phyloP scores from a whole-genome alignment of 805 yeast genomes.

The Blastobotrys parvus region DNA sequence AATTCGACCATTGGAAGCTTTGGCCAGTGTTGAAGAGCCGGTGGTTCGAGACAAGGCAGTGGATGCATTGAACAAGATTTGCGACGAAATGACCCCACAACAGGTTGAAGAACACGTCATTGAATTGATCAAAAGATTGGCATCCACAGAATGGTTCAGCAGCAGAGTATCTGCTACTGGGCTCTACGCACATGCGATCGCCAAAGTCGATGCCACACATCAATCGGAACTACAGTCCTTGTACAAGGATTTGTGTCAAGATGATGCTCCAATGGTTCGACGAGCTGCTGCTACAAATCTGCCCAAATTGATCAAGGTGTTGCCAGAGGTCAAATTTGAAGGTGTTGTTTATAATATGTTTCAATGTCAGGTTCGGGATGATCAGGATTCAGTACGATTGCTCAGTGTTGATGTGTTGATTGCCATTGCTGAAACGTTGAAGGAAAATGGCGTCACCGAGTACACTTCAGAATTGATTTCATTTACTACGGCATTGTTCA shows the following conservation, averaged over 20 bases:
- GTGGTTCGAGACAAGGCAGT: constrained; percentile 93
- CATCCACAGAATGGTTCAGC: constrained; percentile 92
- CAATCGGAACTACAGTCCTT: constrained; percentile 56
- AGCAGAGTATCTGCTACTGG: constrained; percentile 89
- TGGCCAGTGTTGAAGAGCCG: constrained; percentile 93
- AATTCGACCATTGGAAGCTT: constrained; percentile 61
- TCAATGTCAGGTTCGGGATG: constrained; percentile 66
- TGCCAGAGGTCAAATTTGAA: constrained; percentile 32
- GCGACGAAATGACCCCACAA: constrained; percentile 34
- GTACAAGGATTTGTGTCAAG: constrained; percentile 65
- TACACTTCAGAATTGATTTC: constrained; percentile 23
- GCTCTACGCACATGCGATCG: constrained; percentile 56
- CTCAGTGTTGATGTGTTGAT: constrained; percentile 82
- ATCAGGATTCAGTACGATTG: constrained; percentile 91
- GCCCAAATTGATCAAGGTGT: constrained; percentile 61
- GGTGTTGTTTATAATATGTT: constrained; percentile 76
- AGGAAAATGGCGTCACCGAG: constrained; percentile 14
- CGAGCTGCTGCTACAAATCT: constrained; percentile 85
- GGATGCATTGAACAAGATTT: constrained; percentile 66
- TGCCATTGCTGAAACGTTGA: constrained; percentile 47
- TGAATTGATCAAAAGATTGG: constrained; percentile 67
- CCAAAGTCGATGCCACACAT: constrained; percentile 27
- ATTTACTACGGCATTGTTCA: constrained; percentile 59
- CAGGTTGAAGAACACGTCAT: constrained; percentile 62
- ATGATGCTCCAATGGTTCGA: constrained; percentile 97